Evolutionary conservation across 2,329 filamentous ascomycete genomes (phyloP), one percentile per base, ranked within the genome.

Genomic region (Chrysoporthe austroafricana): DNA sequence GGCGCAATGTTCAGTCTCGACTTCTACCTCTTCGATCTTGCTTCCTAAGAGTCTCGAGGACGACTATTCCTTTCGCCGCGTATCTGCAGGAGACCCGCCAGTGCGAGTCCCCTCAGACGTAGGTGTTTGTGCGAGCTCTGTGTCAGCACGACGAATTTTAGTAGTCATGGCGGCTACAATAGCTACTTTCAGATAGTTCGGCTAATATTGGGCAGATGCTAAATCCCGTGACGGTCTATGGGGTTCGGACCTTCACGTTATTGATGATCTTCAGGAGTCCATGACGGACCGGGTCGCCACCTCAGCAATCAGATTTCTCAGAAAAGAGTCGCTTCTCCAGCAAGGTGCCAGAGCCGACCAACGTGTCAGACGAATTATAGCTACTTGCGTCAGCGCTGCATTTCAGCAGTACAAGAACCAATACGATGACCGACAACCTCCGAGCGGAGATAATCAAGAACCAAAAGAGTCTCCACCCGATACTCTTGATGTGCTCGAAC

Each of bases 121-220:
- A 11, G n/a, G 8, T 26, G 3, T 9, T 32, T 52, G 48, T 4
- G 1, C n/a, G 11, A 14, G 36, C 8, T 52, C 26, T 52, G 50
- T 4, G 13, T 54, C 50, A 32, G 21, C 9, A 26, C 13, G 21
- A 32, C 26, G 21, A 9, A 16, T 54, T 54, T 21, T 4, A 34
- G 50, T 54, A 11, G 26, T 14, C 3, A 14, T 2, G 13, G n/a
- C 9, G 44, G n/a, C 44, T 2, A 48, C 18, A n/a, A 8, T 48
- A 48, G 44, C 4, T 6, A 7, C 44, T 21, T 48, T n/a, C 8
- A 21, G 44, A 48, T 9, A 48, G 18, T 48, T 48, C n/a, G 6
- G 18, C 62, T 64, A 5, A 64, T 14, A 26, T 4, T 5, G 13
- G 9, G 42, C 42, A 64, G 62, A 64, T 58, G 26, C 44, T 48